Evolutionary conservation across 2,329 filamentous ascomycete species (phyloP).

Genomic region (Ceratocystis huliohia): DNA sequence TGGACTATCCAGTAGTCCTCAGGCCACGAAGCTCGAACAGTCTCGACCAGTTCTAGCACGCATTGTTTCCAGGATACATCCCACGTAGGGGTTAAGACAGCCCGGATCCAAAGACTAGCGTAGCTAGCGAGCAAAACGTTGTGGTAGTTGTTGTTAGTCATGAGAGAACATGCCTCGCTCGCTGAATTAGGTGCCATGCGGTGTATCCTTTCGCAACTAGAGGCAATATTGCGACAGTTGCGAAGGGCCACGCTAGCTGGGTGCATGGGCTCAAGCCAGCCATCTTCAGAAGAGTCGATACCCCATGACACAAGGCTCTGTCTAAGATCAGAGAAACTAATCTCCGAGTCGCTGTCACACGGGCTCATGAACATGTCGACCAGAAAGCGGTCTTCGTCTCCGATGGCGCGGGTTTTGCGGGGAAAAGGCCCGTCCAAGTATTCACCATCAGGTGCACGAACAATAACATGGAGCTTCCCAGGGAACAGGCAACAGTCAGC

Average conservation of each 20-base stretch:
- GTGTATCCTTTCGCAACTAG: constrained; percentile 17
- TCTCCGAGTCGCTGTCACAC: constrained; percentile 57
- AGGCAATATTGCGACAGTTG: constrained; percentile 36
- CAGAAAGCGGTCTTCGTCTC: constrained; percentile 25
- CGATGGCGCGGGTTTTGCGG: neutral
- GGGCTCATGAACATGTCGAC: constrained; percentile 69
- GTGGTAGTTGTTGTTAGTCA: neutral
- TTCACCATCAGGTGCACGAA: constrained; percentile 48
- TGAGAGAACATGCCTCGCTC: constrained; percentile 8
- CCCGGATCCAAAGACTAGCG: constrained; percentile 15
- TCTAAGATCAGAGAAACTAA: constrained; percentile 46
- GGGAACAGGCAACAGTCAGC: constrained; percentile 73
- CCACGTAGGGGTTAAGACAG: constrained; percentile 12
- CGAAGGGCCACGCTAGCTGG: constrained; percentile 59
- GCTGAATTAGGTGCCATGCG: constrained; percentile 6
- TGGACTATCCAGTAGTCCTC: constrained; percentile 21
- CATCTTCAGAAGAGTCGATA: constrained; percentile 32
- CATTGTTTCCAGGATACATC: neutral
- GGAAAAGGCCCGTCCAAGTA: constrained; percentile 42
- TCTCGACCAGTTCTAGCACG: neutral
- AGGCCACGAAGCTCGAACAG: constrained; percentile 5
- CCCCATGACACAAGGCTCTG: constrained; percentile 42
- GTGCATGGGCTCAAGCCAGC: constrained; percentile 51
- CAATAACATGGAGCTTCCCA: constrained; percentile 70
- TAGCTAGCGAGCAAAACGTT: constrained; percentile 14